Percentiles rank a stretch among this genome's conserved stretches.
These are phyloP conservation scores for Penicillium sp. DNA, from an alignment of 2,329 filamentous ascomycete species.

Conservation along the genomic window DNA sequence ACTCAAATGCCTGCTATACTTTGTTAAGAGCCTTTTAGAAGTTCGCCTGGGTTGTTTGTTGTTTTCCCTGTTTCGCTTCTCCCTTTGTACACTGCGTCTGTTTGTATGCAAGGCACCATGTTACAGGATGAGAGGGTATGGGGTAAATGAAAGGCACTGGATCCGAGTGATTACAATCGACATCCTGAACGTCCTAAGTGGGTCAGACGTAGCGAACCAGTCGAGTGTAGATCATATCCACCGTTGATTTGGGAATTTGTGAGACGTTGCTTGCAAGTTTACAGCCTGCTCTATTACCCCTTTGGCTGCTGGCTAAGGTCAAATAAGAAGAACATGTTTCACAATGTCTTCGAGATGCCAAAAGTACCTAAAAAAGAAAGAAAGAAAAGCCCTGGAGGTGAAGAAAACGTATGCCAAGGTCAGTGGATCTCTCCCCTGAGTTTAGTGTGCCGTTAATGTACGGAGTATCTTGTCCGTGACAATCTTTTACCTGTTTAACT, in stretches of 20 bases:
- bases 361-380: neutral
- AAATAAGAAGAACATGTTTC: neutral
- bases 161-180: slow-evolving; percentile 8
- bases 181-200: slow-evolving; percentile 6
- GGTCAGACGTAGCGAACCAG: slow-evolving; percentile 1
- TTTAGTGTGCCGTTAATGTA: neutral
- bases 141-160: slow-evolving; percentile 10
- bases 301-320: no score
- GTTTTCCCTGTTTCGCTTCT: neutral
- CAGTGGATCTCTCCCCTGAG: slow-evolving; percentile 9
- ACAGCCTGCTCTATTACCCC: neutral
- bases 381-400: neutral
- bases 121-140: neutral
- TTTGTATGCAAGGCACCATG: neutral
- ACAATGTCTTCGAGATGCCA: neutral
- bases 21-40: neutral
- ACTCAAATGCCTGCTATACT: no score
- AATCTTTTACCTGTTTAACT: slow-evolving; percentile 5
- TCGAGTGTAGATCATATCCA: slow-evolving; percentile 10
- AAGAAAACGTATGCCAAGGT: slow-evolving; percentile 2
- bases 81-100: neutral
- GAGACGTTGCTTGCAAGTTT: neutral
- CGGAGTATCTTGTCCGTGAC: neutral
- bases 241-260: neutral
- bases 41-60: neutral